Evolutionary conservation across 306 rosid species (phyloP).

Genomic region (Fagus sylvatica): DNA sequence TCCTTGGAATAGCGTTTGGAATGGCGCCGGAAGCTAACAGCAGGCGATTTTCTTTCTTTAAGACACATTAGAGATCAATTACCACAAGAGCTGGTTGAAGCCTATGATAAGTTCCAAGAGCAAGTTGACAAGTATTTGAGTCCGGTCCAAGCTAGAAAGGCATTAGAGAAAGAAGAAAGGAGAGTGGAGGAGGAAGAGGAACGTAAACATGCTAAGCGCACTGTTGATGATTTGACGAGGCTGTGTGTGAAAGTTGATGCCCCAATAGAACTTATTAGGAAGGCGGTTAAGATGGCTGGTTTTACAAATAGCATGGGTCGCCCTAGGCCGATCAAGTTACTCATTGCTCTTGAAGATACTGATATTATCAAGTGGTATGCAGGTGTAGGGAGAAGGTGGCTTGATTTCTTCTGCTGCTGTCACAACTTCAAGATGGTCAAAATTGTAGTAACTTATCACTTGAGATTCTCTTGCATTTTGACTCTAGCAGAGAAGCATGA

Average conservation of each 20-base stretch:
- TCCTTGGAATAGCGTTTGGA: constrained; percentile 65
- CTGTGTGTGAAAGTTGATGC: constrained; percentile 81
- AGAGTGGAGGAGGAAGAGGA: constrained; percentile 64
- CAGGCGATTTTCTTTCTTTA: constrained; percentile 75
- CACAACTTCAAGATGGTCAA: constrained; percentile 84
- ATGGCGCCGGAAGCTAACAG: constrained; percentile 62
- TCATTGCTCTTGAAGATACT: constrained; percentile 72
- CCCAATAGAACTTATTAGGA: constrained; percentile 63
- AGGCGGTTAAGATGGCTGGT: constrained; percentile 71
- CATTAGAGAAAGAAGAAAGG: constrained; percentile 63
- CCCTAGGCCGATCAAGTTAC: constrained; percentile 68
- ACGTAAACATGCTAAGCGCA: constrained; percentile 54
- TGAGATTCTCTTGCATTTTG: constrained; percentile 90
- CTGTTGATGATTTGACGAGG: constrained; percentile 82
- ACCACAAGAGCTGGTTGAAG: constrained; percentile 67
- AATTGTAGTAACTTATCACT: constrained; percentile 75
- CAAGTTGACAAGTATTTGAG: constrained; percentile 73
- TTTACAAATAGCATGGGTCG: constrained; percentile 90
- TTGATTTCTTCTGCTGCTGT: constrained; percentile 82
- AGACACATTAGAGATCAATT: constrained; percentile 72
- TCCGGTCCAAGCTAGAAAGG: constrained; percentile 59
- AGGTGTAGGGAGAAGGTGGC: constrained; percentile 85
- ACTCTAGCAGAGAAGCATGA: constrained; percentile 92
- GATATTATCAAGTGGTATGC: constrained; percentile 88
- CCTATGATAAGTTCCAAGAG: constrained; percentile 82